Conservation (phyloP, 768 basidiomycete species). For the Russula compacta region DNA sequence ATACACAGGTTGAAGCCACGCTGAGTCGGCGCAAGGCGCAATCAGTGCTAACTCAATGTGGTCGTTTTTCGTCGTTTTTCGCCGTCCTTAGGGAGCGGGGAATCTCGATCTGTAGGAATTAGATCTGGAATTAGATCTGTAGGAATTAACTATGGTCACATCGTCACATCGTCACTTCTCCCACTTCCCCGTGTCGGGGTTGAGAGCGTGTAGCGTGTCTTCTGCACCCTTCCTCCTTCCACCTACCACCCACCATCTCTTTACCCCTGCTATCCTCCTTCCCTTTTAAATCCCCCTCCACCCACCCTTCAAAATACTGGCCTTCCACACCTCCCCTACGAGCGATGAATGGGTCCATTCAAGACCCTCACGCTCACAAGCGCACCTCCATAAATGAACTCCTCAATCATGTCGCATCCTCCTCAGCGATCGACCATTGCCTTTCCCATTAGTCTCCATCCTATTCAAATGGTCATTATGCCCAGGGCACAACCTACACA, state of each 20-base stretch:
- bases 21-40: no score
- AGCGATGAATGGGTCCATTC: conserved; percentile 33
- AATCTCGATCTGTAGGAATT: no score
- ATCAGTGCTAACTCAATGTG: no score
- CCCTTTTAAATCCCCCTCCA: neutral
- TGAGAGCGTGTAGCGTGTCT: no score
- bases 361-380: conserved; percentile 34
- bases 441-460: conserved; percentile 20
- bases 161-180: no score
- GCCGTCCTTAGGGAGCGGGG: no score
- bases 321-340: neutral
- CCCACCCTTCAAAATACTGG: neutral
- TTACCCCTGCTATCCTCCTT: neutral
- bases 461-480: conserved; percentile 9
- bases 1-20: no score
- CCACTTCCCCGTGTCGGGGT: no score
- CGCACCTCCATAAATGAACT: conserved; percentile 44
- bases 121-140: no score
- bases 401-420: conserved; percentile 38
- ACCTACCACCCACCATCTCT: neutral
- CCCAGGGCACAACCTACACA: conserved; percentile 14
- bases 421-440: conserved; percentile 23
- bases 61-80: no score
- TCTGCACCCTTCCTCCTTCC: no score
- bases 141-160: no score